Evolutionary conservation across 2,329 filamentous ascomycete species (phyloP).

Genomic region (Ascochyta koolunga): DNA sequence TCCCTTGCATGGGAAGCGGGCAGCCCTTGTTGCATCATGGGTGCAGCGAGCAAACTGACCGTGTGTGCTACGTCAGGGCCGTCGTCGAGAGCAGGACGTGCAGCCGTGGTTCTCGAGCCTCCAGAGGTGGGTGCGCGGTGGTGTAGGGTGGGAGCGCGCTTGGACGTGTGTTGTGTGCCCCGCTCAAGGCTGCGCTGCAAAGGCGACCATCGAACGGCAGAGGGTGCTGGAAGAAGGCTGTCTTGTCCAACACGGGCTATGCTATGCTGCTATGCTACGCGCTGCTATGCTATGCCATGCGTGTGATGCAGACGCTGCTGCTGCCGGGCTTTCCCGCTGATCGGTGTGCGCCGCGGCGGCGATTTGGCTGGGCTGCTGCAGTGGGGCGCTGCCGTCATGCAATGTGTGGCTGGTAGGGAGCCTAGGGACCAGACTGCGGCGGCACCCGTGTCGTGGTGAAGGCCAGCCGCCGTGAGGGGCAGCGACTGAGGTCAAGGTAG

Average conservation of each 20-base stretch:
- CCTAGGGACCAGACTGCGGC: not conserved
- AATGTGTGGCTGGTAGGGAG: not conserved
- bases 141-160: slow-evolving; percentile 12
- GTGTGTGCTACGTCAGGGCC: slow-evolving; percentile 19
- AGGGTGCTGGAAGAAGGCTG: not conserved
- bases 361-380: not conserved
- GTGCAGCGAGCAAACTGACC: not conserved
- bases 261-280: no score
- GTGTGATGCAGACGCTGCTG: not conserved
- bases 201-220: slow-evolving; percentile 11
- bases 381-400: not conserved
- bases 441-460: not conserved
- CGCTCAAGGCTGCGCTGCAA: slow-evolving; percentile 11
- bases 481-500: not conserved
- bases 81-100: slow-evolving; percentile 4
- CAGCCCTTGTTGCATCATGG: not conserved
- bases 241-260: not conserved
- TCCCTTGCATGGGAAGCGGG: slow-evolving; percentile 4
- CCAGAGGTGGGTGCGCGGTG: not conserved
- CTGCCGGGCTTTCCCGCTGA: not conserved
- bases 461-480: not conserved
- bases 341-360: slow-evolving; percentile 14
- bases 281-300: no score
- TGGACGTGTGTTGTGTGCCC: slow-evolving; percentile 13
- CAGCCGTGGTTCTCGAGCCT: slow-evolving; percentile 4